Evolutionary conservation across 1,284 basidiomycete species (phyloP).

Genomic region (Papiliotrema terrestris): DNA sequence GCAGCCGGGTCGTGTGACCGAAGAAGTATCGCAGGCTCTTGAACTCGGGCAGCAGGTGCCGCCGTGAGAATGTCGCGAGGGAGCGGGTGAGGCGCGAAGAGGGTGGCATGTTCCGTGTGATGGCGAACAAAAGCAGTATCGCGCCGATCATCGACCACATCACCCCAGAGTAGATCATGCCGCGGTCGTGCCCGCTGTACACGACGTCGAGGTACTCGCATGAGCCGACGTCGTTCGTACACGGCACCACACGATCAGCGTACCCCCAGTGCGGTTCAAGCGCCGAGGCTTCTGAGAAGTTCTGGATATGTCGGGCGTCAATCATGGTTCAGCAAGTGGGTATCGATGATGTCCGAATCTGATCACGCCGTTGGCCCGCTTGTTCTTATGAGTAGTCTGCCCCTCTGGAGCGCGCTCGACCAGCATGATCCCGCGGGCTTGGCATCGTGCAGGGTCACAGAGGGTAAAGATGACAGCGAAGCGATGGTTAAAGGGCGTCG

Average conservation of each 20-base stretch:
- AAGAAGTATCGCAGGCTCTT: conserved; percentile 18
- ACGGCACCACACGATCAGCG: conserved; percentile 26
- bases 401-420: too few species aligned
- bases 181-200: conserved; percentile 28
- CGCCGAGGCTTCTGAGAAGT: conserved; percentile 14
- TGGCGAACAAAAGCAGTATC: conserved; percentile 18
- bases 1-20: conserved; percentile 27
- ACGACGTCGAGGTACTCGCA: conserved; percentile 37
- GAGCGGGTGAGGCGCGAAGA: conserved; percentile 1
- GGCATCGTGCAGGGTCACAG: too few species aligned
- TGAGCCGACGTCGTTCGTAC: conserved; percentile 31
- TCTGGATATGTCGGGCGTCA: conserved; percentile 27
- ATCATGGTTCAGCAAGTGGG: conserved; percentile 5
- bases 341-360: background rate
- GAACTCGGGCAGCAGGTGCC: conserved; percentile 15
- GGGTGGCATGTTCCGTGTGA: conserved; percentile 1
- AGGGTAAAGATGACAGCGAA: too few species aligned
- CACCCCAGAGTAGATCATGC: conserved; percentile 31
- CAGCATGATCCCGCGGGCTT: too few species aligned
- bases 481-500: too few species aligned
- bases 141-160: conserved; percentile 23
- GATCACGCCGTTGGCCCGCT: background rate
- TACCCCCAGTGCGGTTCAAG: conserved; percentile 37
- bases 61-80: conserved; percentile 5
- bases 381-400: too few species aligned